These are phyloP conservation scores for Ogataea nitratoaversa DNA, from an alignment of 805 yeast species.

Conservation along the genomic window DNA sequence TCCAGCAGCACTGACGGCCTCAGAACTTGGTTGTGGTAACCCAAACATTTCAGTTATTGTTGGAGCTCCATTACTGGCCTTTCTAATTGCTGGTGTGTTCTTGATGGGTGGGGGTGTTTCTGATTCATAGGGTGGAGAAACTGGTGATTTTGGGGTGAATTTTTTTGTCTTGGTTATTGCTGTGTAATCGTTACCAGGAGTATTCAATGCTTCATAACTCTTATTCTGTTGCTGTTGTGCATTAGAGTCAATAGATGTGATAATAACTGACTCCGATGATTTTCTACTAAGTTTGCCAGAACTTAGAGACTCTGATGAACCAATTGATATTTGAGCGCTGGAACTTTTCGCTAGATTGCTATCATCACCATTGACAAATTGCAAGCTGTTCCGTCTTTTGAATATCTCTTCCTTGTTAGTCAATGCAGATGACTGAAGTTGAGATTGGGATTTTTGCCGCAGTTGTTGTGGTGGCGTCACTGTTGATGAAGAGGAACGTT, in stretches of 20 bases:
- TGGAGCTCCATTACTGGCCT: slow-evolving; percentile 16
- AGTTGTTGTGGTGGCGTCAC: too few relatives aligned
- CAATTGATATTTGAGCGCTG: slow-evolving; percentile 21
- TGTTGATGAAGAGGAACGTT: too few relatives aligned
- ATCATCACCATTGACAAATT: slow-evolving; percentile 22
- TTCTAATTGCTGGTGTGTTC: slow-evolving; percentile 5
- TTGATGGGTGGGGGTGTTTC: neutral
- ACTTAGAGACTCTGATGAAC: slow-evolving; percentile 20
- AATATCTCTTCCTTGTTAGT: slow-evolving; percentile 32
- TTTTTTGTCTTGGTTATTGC: neutral
- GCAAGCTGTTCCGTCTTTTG: slow-evolving; percentile 24
- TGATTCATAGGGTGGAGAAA: neutral
- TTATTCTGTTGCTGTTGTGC: neutral
- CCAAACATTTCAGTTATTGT: slow-evolving; percentile 26
- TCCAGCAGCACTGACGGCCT: slow-evolving; percentile 33
- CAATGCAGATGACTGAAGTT: slow-evolving; percentile 6
- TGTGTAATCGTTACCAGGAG: neutral
- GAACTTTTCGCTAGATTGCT: slow-evolving; percentile 3
- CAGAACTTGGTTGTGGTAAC: slow-evolving; percentile 29
- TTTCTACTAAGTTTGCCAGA: slow-evolving; percentile 17
- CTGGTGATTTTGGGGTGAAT: neutral
- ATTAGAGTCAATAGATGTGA: slow-evolving; percentile 1
- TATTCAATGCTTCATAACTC: neutral
- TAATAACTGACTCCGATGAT: slow-evolving; percentile 13
- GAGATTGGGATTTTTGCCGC: neutral